Evolutionary conservation across 768 basidiomycete genomes (phyloP), one percentile per base, ranked within the genome.

Genomic region (Fistulinella prunicolor): DNA sequence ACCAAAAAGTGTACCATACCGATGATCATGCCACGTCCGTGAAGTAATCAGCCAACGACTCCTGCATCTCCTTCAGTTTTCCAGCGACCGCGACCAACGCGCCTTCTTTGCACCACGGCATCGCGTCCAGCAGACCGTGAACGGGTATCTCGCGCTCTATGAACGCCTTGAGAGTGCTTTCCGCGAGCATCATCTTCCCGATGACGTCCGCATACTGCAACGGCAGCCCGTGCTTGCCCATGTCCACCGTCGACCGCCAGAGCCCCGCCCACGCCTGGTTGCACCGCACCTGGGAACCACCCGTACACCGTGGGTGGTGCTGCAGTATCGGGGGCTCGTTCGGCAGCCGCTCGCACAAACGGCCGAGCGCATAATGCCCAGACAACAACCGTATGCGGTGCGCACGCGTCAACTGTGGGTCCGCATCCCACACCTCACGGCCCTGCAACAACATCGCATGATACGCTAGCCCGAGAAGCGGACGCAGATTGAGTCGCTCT

Each of bases 391-490:
- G 76, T 26, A 80, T 69, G 9, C 75, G 70, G 51, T 81, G 79
- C n/a, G 72, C 62, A 12, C 75, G 69, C 21, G 70, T 70, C 29
- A 81, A 65, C n/a, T 57, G 57, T n/a, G 62, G 54, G 44, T 79
- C 79, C 8, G 66, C 51, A 41, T 75, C 73, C 79, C 80, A 81
- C 20, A 63, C 62, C 22, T 74, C 67, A 32, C 73, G 69, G 14
- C 78, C 80, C 55, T 75, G 74, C 14, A 78, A 64, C 61, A 81
- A 68, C 72, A 80, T 75, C 34, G 72, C 66, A 46, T 77, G 72
- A 52, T 80, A 82, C 16, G 78, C 76, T 51, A 73, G 65, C 12
- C 77, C 79, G 50, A 75, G 69, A 17, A 80, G 68, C 21, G 65
- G 59, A 12, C 73, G 70, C 38, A 80, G 58, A 43, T 72, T 73